These are phyloP conservation scores for Auriscalpium microsporum DNA, from an alignment of 768 basidiomycete genomes.

Conservation along the genomic window DNA sequence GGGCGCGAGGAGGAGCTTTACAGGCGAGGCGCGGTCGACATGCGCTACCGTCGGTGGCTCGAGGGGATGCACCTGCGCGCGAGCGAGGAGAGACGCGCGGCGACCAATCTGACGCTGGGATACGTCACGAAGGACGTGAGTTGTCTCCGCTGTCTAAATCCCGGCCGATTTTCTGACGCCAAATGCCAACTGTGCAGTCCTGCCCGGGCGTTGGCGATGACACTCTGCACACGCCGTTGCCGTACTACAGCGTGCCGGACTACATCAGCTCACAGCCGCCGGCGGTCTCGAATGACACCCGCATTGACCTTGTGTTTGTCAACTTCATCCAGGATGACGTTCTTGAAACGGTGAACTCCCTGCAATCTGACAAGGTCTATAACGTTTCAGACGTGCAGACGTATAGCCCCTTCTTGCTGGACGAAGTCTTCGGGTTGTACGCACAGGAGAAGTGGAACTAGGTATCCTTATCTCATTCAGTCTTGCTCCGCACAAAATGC, in stretches of 20 bases:
- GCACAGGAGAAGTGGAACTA: constrained; percentile 35
- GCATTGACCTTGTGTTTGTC: constrained; percentile 69
- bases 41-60: constrained; percentile 47
- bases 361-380: constrained; percentile 44
- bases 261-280: constrained; percentile 55
- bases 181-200: constrained; percentile 26
- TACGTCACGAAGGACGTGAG: constrained; percentile 69
- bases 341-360: constrained; percentile 43
- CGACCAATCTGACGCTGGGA: constrained; percentile 55
- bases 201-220: constrained; percentile 78
- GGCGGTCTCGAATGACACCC: constrained; percentile 36
- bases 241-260: constrained; percentile 44
- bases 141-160: neutral
- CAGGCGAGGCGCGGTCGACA: constrained; percentile 41
- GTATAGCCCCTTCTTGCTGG: constrained; percentile 47
- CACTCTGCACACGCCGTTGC: constrained; percentile 50
- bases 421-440: constrained; percentile 47
- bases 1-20: constrained; percentile 32
- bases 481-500: too few species aligned
- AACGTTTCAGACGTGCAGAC: constrained; percentile 39
- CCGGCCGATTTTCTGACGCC: too few species aligned
- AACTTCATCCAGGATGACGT: constrained; percentile 54
- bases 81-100: constrained; percentile 32
- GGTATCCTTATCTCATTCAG: neutral
- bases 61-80: constrained; percentile 40